Evolutionary conservation across 192 early-diverging fungal genomes (phyloP).

Genomic region (Linnemannia exigua): DNA sequence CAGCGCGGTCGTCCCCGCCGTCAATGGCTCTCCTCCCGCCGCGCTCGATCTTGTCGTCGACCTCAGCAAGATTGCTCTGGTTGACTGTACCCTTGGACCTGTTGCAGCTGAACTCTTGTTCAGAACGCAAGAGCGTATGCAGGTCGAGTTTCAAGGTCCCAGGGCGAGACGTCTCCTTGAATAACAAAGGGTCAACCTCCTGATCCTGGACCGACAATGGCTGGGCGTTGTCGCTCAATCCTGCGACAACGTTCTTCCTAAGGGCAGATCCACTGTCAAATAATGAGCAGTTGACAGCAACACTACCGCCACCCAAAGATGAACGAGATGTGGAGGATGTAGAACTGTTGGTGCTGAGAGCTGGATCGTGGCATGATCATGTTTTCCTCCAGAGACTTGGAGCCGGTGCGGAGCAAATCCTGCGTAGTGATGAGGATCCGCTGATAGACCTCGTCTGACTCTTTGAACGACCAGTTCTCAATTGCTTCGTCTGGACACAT

Average conservation of each 20-base stretch:
- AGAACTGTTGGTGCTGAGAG: not conserved
- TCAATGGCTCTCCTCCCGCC: conserved; percentile 32
- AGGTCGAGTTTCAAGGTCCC: conserved; percentile 28
- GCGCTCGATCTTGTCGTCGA: conserved; percentile 2
- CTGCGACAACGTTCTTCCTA: conserved; percentile 12
- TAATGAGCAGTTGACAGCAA: not conserved
- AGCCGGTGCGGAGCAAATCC: conserved; percentile 41
- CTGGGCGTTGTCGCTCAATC: conserved; percentile 8
- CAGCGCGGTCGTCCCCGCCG: conserved; percentile 27
- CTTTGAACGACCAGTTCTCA: conserved; percentile 52
- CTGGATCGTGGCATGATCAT: conserved; percentile 9
- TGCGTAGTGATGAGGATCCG: conserved; percentile 39
- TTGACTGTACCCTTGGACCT: not conserved
- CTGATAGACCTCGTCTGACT: conserved; percentile 48
- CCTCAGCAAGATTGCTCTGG: conserved; percentile 10
- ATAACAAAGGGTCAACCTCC: conserved; percentile 2
- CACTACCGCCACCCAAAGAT: not conserved
- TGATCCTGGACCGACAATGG: conserved; percentile 18
- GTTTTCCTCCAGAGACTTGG: conserved; percentile 31
- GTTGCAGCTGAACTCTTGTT: conserved; percentile 31
- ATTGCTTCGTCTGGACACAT: conserved; percentile 44
- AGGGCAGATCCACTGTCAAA: not conserved
- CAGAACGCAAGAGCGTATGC: conserved; percentile 23
- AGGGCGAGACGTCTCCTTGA: conserved; percentile 44
- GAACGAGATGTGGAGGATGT: not conserved